phyloP scores from a whole-genome alignment of 148 eudicot species.

The Vaccinium macrocarpon region DNA sequence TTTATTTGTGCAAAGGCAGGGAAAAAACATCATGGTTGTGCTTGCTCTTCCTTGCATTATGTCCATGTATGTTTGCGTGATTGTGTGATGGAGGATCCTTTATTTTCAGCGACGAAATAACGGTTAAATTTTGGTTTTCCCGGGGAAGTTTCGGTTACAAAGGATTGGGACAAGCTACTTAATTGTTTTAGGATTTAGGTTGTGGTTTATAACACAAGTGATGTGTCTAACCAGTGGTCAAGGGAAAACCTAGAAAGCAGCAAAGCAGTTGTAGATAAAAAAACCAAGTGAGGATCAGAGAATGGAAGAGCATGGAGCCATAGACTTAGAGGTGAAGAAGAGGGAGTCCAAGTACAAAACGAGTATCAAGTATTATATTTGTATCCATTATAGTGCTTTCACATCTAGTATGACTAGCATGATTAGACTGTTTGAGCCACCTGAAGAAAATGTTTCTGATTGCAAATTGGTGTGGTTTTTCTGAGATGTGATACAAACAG shows the following conservation, averaged over 20 bases:
- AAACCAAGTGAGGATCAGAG: not conserved
- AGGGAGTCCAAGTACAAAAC: not conserved
- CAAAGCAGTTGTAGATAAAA: not conserved
- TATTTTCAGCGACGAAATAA: not conserved
- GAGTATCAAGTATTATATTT: not conserved
- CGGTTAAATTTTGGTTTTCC: not conserved
- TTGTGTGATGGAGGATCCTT: not conserved
- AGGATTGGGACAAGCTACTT: not conserved
- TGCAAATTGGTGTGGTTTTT: not conserved
- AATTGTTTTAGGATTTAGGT: not conserved
- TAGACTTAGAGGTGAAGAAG: not conserved
- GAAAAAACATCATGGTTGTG: not conserved
- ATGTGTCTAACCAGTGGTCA: not conserved
- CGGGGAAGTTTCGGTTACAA: not conserved
- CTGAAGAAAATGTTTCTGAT: not conserved
- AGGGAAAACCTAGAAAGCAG: not conserved
- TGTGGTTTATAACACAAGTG: not conserved
- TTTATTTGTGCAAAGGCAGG: not conserved
- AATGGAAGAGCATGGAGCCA: not conserved
- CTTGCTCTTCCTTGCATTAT: not conserved
- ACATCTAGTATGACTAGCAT: not conserved
- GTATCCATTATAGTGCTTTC: not conserved
- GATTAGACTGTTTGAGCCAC: not conserved
- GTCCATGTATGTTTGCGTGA: not conserved
- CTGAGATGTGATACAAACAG: slow-evolving; percentile 1